These are phyloP conservation scores for Boletellus deceptivus DNA, from an alignment of 1,284 basidiomycete genomes.

Conservation along the genomic window DNA sequence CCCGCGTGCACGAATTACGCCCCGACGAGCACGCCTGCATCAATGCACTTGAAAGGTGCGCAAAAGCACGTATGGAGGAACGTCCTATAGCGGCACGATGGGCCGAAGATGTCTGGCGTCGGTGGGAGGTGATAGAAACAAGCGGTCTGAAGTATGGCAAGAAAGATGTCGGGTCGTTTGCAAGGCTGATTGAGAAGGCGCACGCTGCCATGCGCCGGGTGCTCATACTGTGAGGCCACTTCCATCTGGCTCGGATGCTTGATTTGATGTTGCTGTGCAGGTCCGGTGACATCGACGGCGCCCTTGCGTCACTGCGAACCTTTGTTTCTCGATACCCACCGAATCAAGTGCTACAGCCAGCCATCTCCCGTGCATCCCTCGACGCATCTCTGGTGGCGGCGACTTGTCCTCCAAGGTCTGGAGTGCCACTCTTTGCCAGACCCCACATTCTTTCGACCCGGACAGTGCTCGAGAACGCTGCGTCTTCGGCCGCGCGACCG, in stretches of 20 bases:
- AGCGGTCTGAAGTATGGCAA: constrained; percentile 22
- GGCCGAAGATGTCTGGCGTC: constrained; percentile 56
- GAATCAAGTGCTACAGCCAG: constrained; percentile 28
- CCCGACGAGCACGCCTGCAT: constrained; percentile 59
- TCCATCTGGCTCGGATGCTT: neutral
- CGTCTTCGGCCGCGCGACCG: constrained; percentile 43
- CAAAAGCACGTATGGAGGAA: constrained; percentile 47
- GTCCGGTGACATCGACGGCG: constrained; percentile 48
- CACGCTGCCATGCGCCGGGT: constrained; percentile 65
- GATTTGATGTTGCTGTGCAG: constrained; percentile 34
- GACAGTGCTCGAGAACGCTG: constrained; percentile 41
- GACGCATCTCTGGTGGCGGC: neutral
- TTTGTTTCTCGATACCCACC: constrained; percentile 65
- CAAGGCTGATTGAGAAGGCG: constrained; percentile 56
- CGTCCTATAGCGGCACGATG: constrained; percentile 46
- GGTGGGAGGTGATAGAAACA: constrained; percentile 51
- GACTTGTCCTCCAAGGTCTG: constrained; percentile 2
- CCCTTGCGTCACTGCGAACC: constrained; percentile 48
- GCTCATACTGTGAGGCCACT: constrained; percentile 49
- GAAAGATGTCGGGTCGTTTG: constrained; percentile 25
- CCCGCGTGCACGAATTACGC: constrained; percentile 26
- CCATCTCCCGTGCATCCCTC: neutral
- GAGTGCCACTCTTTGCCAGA: constrained; percentile 32
- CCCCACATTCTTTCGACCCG: constrained; percentile 52
- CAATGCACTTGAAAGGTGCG: constrained; percentile 69